Conservation (phyloP, 2,329 filamentous ascomycete species). For the Ambrosiella cleistominuta region DNA sequence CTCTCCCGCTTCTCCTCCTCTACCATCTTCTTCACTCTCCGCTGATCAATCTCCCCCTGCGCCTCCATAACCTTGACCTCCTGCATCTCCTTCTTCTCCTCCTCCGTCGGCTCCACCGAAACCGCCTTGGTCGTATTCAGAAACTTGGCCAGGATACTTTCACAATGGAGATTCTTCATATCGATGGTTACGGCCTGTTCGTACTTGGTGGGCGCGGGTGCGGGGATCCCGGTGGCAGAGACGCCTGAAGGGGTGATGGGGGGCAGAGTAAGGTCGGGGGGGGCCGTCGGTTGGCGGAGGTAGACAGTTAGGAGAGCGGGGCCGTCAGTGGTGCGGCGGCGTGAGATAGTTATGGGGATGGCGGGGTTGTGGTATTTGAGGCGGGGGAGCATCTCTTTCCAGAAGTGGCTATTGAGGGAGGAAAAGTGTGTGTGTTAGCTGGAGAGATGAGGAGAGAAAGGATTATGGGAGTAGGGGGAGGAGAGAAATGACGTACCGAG, state of each 20-base stretch:
- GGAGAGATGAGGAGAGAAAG: slow-evolving; percentile 14
- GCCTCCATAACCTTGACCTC: slow-evolving; percentile 1
- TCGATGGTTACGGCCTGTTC: slow-evolving; percentile 38
- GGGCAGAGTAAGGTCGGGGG: slow-evolving; percentile 22
- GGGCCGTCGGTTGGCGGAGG: slow-evolving; percentile 27
- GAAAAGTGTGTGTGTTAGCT: slow-evolving; percentile 14
- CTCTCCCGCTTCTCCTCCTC: slow-evolving; percentile 9
- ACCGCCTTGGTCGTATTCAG: slow-evolving; percentile 44
- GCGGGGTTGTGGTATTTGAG: slow-evolving; percentile 90
- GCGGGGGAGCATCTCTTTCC: slow-evolving; percentile 62
- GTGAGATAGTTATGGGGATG: slow-evolving; percentile 66
- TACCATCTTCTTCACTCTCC: slow-evolving; percentile 6
- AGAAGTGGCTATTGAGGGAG: slow-evolving; percentile 54
- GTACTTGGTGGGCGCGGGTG: slow-evolving; percentile 28
- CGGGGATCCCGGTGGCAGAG: slow-evolving; percentile 26
- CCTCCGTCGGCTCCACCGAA: slow-evolving; percentile 35
- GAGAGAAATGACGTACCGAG: slow-evolving; percentile 35
- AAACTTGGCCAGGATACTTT: slow-evolving; percentile 45
- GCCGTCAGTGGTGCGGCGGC: slow-evolving; percentile 37
- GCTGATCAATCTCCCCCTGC: slow-evolving; percentile 4
- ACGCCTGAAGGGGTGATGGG: slow-evolving; percentile 26
- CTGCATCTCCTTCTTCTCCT: slow-evolving; percentile 36
- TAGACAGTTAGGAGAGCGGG: slow-evolving; percentile 49
- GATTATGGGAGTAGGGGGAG: neutral
- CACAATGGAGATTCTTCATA: slow-evolving; percentile 44